Evolutionary conservation across 1,284 basidiomycete species (phyloP).

Genomic region (Ceratobasidium sp.): DNA sequence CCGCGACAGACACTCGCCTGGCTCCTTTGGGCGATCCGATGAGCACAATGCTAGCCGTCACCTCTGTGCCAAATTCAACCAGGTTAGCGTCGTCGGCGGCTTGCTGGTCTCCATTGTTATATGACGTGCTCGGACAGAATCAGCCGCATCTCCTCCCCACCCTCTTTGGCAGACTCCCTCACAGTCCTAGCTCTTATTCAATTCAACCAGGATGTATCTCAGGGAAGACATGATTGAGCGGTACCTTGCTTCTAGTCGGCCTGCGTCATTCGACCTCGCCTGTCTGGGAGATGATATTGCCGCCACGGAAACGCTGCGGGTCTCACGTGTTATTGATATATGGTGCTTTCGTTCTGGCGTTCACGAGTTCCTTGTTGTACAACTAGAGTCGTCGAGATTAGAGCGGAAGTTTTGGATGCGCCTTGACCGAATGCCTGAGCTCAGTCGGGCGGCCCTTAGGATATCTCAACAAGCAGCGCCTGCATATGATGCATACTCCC

Average conservation of each 20-base stretch:
- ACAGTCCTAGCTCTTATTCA: too few relatives aligned
- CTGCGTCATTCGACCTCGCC: neutral
- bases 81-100: too few relatives aligned
- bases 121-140: too few relatives aligned
- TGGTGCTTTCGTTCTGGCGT: neutral
- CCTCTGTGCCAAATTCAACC: too few relatives aligned
- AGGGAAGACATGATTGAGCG: neutral
- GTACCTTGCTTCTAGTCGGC: neutral
- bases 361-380: neutral
- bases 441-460: neutral
- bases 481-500: neutral
- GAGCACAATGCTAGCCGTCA: too few relatives aligned
- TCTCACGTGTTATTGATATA: neutral
- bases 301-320: neutral
- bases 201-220: neutral
- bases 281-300: neutral
- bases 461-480: neutral
- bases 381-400: neutral
- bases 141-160: too few relatives aligned
- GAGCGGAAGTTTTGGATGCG: constrained; percentile 5
- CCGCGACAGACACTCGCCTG: too few relatives aligned
- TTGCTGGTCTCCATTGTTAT: too few relatives aligned
- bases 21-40: too few relatives aligned
- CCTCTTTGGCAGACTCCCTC: too few relatives aligned
- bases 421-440: neutral